Percentiles rank a stretch among this genome's conserved stretches.
Conservation (phyloP, 2,329 filamentous ascomycete genomes). For the Penicillium paneum region DNA sequence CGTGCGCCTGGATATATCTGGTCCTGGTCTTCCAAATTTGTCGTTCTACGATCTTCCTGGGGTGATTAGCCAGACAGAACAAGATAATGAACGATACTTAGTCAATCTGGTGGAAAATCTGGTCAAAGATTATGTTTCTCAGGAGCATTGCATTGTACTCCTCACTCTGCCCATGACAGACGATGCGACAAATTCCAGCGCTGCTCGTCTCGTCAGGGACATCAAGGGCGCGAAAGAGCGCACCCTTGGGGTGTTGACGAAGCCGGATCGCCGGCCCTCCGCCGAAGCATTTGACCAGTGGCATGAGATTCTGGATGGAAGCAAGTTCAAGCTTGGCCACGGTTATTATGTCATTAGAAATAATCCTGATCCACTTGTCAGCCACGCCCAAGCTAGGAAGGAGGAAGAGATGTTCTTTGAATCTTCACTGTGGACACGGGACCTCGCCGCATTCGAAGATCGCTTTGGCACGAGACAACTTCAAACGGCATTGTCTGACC, state of each 20-base stretch:
- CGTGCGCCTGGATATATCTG: constrained; percentile 71
- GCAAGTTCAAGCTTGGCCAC: constrained; percentile 63
- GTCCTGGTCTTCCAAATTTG: constrained; percentile 66
- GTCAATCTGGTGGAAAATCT: constrained; percentile 70
- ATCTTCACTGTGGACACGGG: constrained; percentile 45
- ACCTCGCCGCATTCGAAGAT: constrained; percentile 38
- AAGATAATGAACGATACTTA: constrained; percentile 63
- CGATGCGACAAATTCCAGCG: constrained; percentile 72
- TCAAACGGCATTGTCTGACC: constrained; percentile 41
- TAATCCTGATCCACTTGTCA: constrained; percentile 44
- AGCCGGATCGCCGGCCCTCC: constrained; percentile 68
- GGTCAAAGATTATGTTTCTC: constrained; percentile 65
- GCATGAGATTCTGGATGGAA: constrained; percentile 60
- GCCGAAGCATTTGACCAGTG: constrained; percentile 57
- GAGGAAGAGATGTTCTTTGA: constrained; percentile 54
- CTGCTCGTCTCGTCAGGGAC: constrained; percentile 61
- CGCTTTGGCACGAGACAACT: constrained; percentile 55
- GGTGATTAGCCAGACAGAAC: constrained; percentile 68
- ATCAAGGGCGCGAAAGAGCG: constrained; percentile 53
- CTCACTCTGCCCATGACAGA: constrained; percentile 74
- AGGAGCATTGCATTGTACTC: constrained; percentile 70
- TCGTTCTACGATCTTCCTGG: constrained; percentile 85
- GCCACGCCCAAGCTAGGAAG: constrained; percentile 47
- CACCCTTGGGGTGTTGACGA: constrained; percentile 76
- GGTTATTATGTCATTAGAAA: constrained; percentile 75